Percentiles rank a stretch among this genome's conserved stretches.
phyloP scores from a whole-genome alignment of 805 yeast species.

The Candida xiaguanensis region DNA sequence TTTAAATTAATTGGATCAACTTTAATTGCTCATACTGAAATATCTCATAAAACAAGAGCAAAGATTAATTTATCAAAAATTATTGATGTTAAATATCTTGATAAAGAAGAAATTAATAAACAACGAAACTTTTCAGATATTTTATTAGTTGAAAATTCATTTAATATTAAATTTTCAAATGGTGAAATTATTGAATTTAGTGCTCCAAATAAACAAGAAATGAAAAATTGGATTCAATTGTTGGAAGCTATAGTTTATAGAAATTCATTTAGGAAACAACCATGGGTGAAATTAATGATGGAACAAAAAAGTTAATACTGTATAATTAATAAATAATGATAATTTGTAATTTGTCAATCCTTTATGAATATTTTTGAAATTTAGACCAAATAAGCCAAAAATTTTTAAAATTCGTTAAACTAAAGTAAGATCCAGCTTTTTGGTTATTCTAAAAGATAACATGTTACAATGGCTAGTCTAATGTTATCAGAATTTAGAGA shows the following conservation, averaged over 20 bases:
- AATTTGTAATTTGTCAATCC: too few species aligned
- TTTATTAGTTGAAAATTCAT: conserved; percentile 64
- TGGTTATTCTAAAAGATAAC: too few species aligned
- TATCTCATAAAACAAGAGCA: conserved; percentile 64
- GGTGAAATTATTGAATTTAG: conserved; percentile 82
- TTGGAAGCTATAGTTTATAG: conserved; percentile 54
- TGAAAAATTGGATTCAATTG: conserved; percentile 59
- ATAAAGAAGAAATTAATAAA: conserved; percentile 38
- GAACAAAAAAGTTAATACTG: conserved; percentile 10
- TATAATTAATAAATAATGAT: neutral
- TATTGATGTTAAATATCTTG: conserved; percentile 45
- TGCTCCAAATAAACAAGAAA: conserved; percentile 67
- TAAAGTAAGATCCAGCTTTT: too few species aligned
- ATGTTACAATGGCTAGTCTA: too few species aligned
- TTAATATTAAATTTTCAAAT: conserved; percentile 70
- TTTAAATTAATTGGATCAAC: conserved; percentile 71
- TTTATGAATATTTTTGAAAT: too few species aligned
- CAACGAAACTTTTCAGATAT: conserved; percentile 68
- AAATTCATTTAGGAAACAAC: conserved; percentile 55
- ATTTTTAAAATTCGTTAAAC: too few species aligned
- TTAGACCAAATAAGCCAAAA: too few species aligned
- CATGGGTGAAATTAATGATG: conserved; percentile 54
- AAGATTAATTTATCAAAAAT: conserved; percentile 73
- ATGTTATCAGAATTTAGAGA: too few species aligned
- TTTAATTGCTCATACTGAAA: conserved; percentile 73